A percentile compares a stretch with the other conserved stretches of the same genome.
Evolutionary conservation across 352 stramenopile genomes (phyloP).

Genomic region (Phytophthora pistaciae): DNA sequence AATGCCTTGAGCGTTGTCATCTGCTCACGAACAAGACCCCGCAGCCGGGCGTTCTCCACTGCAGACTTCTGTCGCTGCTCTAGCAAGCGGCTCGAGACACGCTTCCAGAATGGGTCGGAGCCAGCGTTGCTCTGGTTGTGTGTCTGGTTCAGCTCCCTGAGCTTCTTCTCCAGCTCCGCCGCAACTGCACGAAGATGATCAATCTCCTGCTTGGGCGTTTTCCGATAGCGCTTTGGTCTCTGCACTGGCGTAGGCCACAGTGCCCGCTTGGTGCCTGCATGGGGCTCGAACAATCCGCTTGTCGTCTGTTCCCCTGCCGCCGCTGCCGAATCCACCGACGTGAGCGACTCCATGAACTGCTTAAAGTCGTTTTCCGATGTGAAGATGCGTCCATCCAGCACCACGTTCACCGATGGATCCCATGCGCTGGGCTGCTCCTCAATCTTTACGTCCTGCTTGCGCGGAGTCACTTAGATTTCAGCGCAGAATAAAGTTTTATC

Average conservation of each 20-base stretch:
- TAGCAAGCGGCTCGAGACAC: constrained; percentile 46
- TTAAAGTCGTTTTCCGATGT: constrained; percentile 18
- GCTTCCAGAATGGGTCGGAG: constrained; percentile 51
- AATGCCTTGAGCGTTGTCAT: constrained; percentile 36
- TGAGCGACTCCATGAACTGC: constrained; percentile 21
- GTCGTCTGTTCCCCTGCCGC: not conserved
- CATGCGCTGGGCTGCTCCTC: constrained; percentile 10
- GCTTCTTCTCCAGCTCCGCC: constrained; percentile 47
- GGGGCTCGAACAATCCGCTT: not conserved
- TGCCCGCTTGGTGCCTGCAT: constrained; percentile 10
- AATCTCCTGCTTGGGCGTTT: constrained; percentile 57
- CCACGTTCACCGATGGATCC: constrained; percentile 10
- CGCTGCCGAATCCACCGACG: not conserved
- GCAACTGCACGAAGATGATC: constrained; percentile 48
- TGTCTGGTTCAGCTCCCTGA: constrained; percentile 40
- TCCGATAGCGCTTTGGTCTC: constrained; percentile 36
- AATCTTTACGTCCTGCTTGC: constrained; percentile 11
- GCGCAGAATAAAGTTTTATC: not conserved
- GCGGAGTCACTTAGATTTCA: not conserved
- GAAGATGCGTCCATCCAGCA: constrained; percentile 19
- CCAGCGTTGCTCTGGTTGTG: constrained; percentile 31
- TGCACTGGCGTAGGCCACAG: not conserved
- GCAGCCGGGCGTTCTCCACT: constrained; percentile 55
- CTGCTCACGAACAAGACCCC: constrained; percentile 48
- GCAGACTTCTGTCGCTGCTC: constrained; percentile 48